Evolutionary conservation across 352 stramenopile species (phyloP).

Genomic region (Phytopythium chamaehyphon): DNA sequence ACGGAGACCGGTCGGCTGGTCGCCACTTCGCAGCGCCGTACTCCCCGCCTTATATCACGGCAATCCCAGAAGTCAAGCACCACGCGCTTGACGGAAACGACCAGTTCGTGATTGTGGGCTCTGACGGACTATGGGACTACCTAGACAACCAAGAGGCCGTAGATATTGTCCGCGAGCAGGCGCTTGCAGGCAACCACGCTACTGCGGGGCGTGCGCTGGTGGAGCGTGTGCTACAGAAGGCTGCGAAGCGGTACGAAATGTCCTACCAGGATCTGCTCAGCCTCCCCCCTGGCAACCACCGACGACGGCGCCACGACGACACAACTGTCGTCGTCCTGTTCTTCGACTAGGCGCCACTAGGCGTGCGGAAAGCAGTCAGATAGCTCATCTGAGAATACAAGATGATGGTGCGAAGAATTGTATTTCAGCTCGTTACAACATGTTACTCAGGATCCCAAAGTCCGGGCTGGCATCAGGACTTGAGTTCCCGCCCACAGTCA

Average conservation of each 20-base stretch:
- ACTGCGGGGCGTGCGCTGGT: conserved; percentile 73
- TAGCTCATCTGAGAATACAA: neutral
- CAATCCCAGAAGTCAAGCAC: conserved; percentile 78
- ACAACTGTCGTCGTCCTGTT: conserved; percentile 91
- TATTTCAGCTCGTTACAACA: neutral
- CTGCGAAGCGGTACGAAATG: conserved; percentile 71
- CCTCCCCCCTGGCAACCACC: conserved; percentile 72
- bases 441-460: neutral
- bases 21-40: conserved; percentile 87
- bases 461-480: neutral
- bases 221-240: conserved; percentile 74
- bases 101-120: conserved; percentile 96
- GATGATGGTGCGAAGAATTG: neutral
- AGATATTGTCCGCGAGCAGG: conserved; percentile 81
- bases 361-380: neutral
- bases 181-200: conserved; percentile 55
- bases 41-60: conserved; percentile 92
- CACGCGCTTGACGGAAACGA: conserved; percentile 69
- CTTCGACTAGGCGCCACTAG: conserved; percentile 58
- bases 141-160: conserved; percentile 94
- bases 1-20: conserved; percentile 78
- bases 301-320: conserved; percentile 90
- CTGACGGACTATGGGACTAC: conserved; percentile 98
- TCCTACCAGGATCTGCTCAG: conserved; percentile 80
- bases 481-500: neutral